Evolutionary conservation across 2,329 filamentous ascomycete species (phyloP), one percentile per base, ranked within the genome.

Genomic region (Penicillium palitans): DNA sequence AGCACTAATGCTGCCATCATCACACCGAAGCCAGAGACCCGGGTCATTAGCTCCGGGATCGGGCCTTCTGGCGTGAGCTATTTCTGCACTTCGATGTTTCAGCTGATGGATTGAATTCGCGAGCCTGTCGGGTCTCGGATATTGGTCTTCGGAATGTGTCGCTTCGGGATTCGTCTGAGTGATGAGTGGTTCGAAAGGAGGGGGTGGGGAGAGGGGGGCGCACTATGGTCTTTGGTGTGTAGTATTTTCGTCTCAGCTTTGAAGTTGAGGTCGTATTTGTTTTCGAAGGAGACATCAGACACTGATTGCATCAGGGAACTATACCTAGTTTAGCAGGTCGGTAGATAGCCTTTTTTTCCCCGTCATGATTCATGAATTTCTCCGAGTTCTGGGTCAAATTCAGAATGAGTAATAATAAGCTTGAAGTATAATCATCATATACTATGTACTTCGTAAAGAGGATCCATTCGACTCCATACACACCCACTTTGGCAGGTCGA

Each of bases 1-100:
- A 48, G 37, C 49, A 53, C 55, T 57, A 57, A 42, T 57, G 55
- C 55, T 57, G 47, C 50, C 55, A 46, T 46, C 55, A 57, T 48
- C 55, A 57, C 55, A 54, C 55, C 55, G 50, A 54, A 57, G 42
- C 55, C 55, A 57, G 50, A 57, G 55, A 47, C 17, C 24, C 29
- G 50, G 55, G 42, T 57, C 42, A n/a, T 31, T 57, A 54, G 55
- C 41, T 27, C 40, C 35, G 42, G 55, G 55, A 54, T 54, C 55
- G 44, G 55, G 42, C 55, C 55, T 57, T 54, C 42, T 54, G 42
- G 35, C 42, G 37, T 57, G 44, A 39, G 29, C 50, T 47, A 57
- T 57, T 41, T 48, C 35, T n/a, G 42, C 21, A 31, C 40, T 29
- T 33, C 1, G 13, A 31, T 54, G 50, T 57, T 57, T 47, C 41